Evolutionary conservation across 805 yeast species (phyloP).

Genomic region (Metschnikowia similis): DNA sequence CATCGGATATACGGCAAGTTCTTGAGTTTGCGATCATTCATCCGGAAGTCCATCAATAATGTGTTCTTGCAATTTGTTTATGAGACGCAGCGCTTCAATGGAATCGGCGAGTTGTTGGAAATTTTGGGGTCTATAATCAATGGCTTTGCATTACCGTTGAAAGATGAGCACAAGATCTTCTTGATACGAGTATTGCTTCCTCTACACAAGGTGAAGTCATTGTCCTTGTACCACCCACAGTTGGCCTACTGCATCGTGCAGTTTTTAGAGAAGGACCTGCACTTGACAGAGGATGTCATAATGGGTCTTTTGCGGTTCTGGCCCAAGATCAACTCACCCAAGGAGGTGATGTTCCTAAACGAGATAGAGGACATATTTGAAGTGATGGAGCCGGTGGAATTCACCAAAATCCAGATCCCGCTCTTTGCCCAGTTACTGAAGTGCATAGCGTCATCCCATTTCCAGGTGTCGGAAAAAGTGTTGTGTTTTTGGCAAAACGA

Average conservation of each 20-base stretch:
- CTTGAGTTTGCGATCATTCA: constrained; percentile 80
- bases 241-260: constrained; percentile 96
- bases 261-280: constrained; percentile 90
- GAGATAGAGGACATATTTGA: constrained; percentile 97
- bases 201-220: constrained; percentile 83
- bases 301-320: constrained; percentile 90
- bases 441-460: constrained; percentile 92
- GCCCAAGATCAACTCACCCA: constrained; percentile 94
- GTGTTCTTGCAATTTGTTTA: constrained; percentile 90
- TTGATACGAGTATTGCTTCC: constrained; percentile 84
- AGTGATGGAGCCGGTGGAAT: constrained; percentile 91
- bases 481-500: constrained; percentile 93
- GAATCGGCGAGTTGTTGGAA: constrained; percentile 90
- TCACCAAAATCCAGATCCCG: constrained; percentile 87
- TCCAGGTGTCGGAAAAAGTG: constrained; percentile 95
- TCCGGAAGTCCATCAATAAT: constrained; percentile 85
- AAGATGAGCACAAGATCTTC: constrained; percentile 94
- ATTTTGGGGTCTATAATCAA: constrained; percentile 94
- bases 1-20: constrained; percentile 97
- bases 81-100: constrained; percentile 94
- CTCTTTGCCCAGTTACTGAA: constrained; percentile 89
- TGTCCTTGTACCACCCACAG: constrained; percentile 92
- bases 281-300: constrained; percentile 91
- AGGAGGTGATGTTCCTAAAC: constrained; percentile 92
- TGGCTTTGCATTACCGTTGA: constrained; percentile 95